phyloP scores from a whole-genome alignment of 139 green algal species.

The Eudorina sp. region DNA sequence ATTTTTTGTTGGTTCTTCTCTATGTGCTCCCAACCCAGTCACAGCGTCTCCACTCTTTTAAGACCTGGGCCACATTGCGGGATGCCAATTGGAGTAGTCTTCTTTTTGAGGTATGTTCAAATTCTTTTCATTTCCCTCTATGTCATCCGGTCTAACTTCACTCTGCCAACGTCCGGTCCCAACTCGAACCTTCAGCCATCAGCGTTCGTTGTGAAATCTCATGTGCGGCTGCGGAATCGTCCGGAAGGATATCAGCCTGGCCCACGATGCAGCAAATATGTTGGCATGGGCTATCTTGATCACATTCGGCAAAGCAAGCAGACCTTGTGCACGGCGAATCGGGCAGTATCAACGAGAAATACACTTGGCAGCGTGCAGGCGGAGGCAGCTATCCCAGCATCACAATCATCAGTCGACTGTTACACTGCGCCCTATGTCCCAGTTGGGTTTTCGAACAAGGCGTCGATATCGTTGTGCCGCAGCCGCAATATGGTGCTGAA shows the following conservation, averaged over 20 bases:
- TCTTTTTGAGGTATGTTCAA: background rate
- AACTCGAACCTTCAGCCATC: constrained; percentile 3
- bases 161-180: too few relatives aligned
- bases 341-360: background rate
- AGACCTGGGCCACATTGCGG: background rate
- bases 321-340: background rate
- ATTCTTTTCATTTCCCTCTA: background rate
- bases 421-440: constrained; percentile 18
- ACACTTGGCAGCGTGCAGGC: background rate
- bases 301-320: constrained; percentile 4
- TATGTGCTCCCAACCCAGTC: background rate
- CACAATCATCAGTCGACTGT: constrained; percentile 21
- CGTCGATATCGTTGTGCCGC: constrained; percentile 18
- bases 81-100: constrained; percentile 23
- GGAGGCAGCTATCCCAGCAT: background rate
- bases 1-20: background rate
- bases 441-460: background rate
- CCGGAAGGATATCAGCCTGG: constrained; percentile 6
- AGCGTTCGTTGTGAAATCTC: background rate
- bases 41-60: background rate
- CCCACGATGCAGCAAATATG: constrained; percentile 5
- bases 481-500: constrained; percentile 40
- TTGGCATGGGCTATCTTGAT: constrained; percentile 24
- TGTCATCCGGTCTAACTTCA: background rate
- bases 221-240: background rate